phyloP scores from a whole-genome alignment of 2,329 filamentous ascomycete genomes.

The Sporothrix pallida region DNA sequence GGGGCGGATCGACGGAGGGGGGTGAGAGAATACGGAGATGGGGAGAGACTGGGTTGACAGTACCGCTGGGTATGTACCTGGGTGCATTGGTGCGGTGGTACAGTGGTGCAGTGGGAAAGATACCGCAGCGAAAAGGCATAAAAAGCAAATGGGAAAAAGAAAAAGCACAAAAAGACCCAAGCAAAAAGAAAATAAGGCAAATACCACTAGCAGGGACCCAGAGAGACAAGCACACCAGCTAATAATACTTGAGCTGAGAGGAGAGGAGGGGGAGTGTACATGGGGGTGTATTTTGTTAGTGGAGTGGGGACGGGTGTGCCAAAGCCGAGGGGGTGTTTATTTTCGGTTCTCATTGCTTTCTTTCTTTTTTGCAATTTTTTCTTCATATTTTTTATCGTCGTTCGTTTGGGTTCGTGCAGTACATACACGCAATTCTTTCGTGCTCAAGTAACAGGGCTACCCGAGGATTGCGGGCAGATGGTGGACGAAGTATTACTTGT shows the following conservation, averaged over 20 bases:
- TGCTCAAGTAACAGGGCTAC: slow-evolving; percentile 1
- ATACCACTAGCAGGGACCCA: slow-evolving; percentile 16
- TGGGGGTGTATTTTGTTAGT: slow-evolving; percentile 17
- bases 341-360: neutral
- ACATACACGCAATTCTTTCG: slow-evolving; percentile 18
- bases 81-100: neutral
- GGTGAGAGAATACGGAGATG: neutral
- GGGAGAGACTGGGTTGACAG: neutral
- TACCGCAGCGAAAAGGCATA: slow-evolving; percentile 6
- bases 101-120: neutral
- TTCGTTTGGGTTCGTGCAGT: neutral
- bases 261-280: slow-evolving; percentile 2
- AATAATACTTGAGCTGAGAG: slow-evolving; percentile 15
- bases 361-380: neutral
- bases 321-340: neutral
- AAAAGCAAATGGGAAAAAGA: neutral
- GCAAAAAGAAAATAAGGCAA: slow-evolving; percentile 12
- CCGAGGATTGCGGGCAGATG: neutral
- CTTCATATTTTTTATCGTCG: neutral
- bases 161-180: slow-evolving; percentile 6
- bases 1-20: slow-evolving; percentile 34
- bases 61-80: neutral
- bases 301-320: neutral
- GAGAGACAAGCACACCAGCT: slow-evolving; percentile 16
- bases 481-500: neutral